Evolutionary conservation across 2,329 filamentous ascomycete genomes (phyloP).

Genomic region (Colletotrichum magnum): DNA sequence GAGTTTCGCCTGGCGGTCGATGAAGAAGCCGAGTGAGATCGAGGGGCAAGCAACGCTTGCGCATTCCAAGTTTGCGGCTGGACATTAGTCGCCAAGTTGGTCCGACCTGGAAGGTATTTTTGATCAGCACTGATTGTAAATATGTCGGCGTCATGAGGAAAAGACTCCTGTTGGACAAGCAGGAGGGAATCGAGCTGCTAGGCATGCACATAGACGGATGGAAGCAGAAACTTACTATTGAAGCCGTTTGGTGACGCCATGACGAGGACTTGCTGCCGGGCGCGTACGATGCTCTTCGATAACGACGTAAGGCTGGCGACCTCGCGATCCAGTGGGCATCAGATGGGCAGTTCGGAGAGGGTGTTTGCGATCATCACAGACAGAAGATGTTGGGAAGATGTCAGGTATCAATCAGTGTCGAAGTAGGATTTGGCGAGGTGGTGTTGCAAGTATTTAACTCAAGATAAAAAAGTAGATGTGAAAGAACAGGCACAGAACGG

Average conservation of each 20-base stretch:
- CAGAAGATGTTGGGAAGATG: conserved; percentile 1
- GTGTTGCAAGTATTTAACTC: background rate
- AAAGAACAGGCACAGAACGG: background rate
- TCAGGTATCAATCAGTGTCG: conserved; percentile 2
- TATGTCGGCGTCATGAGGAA: no score
- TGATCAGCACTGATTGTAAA: conserved; percentile 22
- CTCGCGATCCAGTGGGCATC: conserved; percentile 21
- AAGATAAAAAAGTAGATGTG: conserved; percentile 19
- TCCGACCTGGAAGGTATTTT: conserved; percentile 28
- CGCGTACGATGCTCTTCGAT: background rate
- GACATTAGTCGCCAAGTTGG: conserved; percentile 29
- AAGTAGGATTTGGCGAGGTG: background rate
- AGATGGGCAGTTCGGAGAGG: conserved; percentile 12
- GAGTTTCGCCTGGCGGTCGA: conserved; percentile 28
- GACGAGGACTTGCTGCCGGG: conserved; percentile 11
- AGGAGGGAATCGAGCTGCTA: background rate
- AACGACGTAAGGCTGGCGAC: background rate
- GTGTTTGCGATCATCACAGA: conserved; percentile 39
- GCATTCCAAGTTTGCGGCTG: conserved; percentile 40
- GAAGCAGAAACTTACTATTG: conserved; percentile 33
- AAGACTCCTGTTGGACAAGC: background rate
- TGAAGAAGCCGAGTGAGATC: conserved; percentile 24
- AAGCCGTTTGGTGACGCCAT: conserved; percentile 41
- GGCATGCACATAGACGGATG: background rate
- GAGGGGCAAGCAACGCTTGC: conserved; percentile 39